Base-by-base conservation (phyloP, 306 rosid genomes). In the Psophocarpus tetragonolobus region DNA sequence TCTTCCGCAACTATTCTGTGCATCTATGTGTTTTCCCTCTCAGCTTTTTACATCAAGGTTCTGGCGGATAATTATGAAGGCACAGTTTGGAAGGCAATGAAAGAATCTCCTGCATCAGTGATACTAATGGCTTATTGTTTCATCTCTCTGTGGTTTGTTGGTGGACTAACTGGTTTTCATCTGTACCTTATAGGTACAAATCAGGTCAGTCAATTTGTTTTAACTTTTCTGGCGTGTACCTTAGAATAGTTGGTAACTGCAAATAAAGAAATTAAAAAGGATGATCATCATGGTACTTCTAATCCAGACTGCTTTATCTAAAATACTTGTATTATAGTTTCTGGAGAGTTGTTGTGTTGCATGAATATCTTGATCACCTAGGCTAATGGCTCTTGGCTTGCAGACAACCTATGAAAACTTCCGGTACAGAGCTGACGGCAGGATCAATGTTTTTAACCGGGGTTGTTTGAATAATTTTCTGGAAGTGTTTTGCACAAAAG, bases 321-420 rank as follows among this genome's bases (percentile, higher is more conserved):
- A 27, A 50, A 10, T 48, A 21, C 66, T 50, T 36, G 5, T 23
- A 61, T 33, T 41, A 44, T 39, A 47, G 48, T 70, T 33, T 81
- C 39, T 48, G n/a, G 12, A 35, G 14, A 26, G 50, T 67, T 39
- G 20, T 36, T 69, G 45, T 51, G 23, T 48, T 35, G 47, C 39
- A 72, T 11, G 47, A 71, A 23, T 5, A 24, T 12, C 20, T 74
- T 33, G 3, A 35, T 68, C 73, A 80, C 58, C 30, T 56, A 11
- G 48, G 30, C 50, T 27, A n/a, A 35, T 71, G 21, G 29, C 67
- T 21, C 20, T 75, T 73, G 77, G 74, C 41, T 82, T 71, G 88
- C 97, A 94, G 98, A 94, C 98, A 27, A 94, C 98, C 58, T 90
- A 91, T 58, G 97, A 94, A 58, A 94, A 94, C 73, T 94, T 89